Base-by-base conservation (phyloP, 2,329 filamentous ascomycete species). In the Botrytis tulipae region DNA sequence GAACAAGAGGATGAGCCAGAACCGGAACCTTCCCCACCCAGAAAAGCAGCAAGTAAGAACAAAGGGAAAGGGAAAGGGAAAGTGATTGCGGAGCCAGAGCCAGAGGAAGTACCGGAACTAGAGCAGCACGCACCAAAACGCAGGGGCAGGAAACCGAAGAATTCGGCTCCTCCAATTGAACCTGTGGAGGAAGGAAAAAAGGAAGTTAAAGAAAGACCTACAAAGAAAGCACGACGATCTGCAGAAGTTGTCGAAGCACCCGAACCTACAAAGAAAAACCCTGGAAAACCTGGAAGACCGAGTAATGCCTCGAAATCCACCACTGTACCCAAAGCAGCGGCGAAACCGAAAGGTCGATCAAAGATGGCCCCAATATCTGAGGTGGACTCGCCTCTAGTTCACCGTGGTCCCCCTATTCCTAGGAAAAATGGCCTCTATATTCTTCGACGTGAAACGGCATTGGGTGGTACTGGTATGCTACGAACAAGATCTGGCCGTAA, bases 401-500 rank as follows among this genome's bases (percentile, higher is more conserved):
- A 78, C 68, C 77, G 78, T 40, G 80, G 80, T 4, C 81, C 81
- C 20, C 81, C 80, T 40, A 74, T 80, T 20, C 86, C 86, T 32
- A 81, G 84, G 66, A 86, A 84, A 71, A 83, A 83, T 61, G 85
- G 85, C 62, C 79, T 87, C 5, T 84, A 85, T 75, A 86, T 87
- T 67, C 81, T 87, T 65, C 84, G 85, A 74, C 83, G 84, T 63
- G 86, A 87, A 78, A 84, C 82, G 20, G 84, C 86, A 29, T 9
- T 37, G n/a, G 75, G 76, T 72, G 77, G 76, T 4, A 62, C 73
- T 40, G 77, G 77, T 2, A 80, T 88, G 22, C 42, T 51, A 48
- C 87, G 86, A 62, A 93, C 91, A 69, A 90, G 94, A 71, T 95
- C 92, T 20, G 95, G 94, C 3, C 89, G 96, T 73, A 89, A 90